Base-by-base conservation (phyloP, 352 stramenopile species). In the Phytophthora quininea region DNA sequence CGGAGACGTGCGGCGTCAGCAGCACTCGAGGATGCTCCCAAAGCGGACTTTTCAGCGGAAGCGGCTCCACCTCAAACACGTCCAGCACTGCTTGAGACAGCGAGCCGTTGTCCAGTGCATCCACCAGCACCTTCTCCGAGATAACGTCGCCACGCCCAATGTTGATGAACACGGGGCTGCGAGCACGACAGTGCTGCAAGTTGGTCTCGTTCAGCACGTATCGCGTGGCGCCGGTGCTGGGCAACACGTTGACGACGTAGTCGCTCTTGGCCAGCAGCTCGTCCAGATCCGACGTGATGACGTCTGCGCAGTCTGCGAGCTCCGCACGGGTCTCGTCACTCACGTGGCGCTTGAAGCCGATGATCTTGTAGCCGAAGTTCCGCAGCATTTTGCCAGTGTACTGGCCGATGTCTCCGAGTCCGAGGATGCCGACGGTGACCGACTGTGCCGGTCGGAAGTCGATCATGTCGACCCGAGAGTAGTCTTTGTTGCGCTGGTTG, bases 111-210 rank as follows among this genome's bases (percentile, higher is more conserved):
- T 96, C 81, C 24, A 97, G 71, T 40, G 88, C 80, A 5, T 68
- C 29, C 30, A 97, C 3, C 52, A 97, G 67, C 43, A 69, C 68
- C 32, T 46, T 47, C 63, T 96, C 86, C 24, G 68, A 64, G 52
- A 96, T 80, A 3, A 97, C 71, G 62, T 97, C 89, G 11, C 91
- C 91, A 47, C 89, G 82, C 3, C 91, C 91, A 55, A 95, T 87
- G 69, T 97, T 97, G 67, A 97, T 82, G 56, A 97, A 87, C 53
- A 95, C 82, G 15, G 89, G 86, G 62, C 82, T 69, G 64, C 77
- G 78, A 30, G 59, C 58, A 0, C 68, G 62, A 50, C 82, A 90
- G 27, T 74, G 51, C 33, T 71, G 47, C 1, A 97, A 63, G 19
- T 76, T 79, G 27, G 64, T 58, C 31, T 84, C 71, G 12, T 69